Percentiles rank a stretch among this genome's conserved stretches.
Conservation (phyloP, 2,329 filamentous ascomycete species). For the Pseudonectria buxi region DNA sequence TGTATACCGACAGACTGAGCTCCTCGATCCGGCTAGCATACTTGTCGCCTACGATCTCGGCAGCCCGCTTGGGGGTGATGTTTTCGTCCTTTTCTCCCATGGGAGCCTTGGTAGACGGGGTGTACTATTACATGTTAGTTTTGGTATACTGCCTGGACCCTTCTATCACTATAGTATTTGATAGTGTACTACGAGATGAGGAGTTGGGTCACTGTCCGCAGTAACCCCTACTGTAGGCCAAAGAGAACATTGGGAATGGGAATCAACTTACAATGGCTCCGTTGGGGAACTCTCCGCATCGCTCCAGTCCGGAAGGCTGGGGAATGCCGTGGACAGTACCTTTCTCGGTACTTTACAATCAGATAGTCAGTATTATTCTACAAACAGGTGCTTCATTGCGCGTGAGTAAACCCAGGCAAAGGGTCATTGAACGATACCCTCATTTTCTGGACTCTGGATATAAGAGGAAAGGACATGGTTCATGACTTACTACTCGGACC, state of each 20-base stretch:
- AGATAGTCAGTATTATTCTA: too few species aligned
- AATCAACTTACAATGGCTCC: slow-evolving; percentile 56
- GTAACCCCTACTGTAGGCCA: too few species aligned
- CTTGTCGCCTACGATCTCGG: slow-evolving; percentile 25
- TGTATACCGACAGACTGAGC: slow-evolving; percentile 20
- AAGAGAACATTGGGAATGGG: slow-evolving; percentile 33
- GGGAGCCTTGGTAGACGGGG: slow-evolving; percentile 80
- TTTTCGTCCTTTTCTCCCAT: slow-evolving; percentile 76
- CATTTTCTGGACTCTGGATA: slow-evolving; percentile 46
- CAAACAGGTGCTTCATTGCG: too few species aligned
- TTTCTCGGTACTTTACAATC: slow-evolving; percentile 16
- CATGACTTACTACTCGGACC: slow-evolving; percentile 51
- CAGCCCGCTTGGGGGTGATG: slow-evolving; percentile 64
- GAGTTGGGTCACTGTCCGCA: too few species aligned
- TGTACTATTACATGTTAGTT: slow-evolving; percentile 45
- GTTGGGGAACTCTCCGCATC: slow-evolving; percentile 61
- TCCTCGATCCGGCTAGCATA: slow-evolving; percentile 23
- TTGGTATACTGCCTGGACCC: too few species aligned
- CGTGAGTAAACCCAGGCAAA: too few species aligned
- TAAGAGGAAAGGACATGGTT: background rate
- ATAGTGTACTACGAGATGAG: too few species aligned
- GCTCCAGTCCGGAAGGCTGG: slow-evolving; percentile 60
- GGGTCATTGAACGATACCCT: too few species aligned
- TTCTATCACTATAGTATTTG: too few species aligned
- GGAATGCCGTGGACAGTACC: slow-evolving; percentile 76